phyloP scores from a whole-genome alignment of 2,329 filamentous ascomycete species.

The Macrophomina tecta region DNA sequence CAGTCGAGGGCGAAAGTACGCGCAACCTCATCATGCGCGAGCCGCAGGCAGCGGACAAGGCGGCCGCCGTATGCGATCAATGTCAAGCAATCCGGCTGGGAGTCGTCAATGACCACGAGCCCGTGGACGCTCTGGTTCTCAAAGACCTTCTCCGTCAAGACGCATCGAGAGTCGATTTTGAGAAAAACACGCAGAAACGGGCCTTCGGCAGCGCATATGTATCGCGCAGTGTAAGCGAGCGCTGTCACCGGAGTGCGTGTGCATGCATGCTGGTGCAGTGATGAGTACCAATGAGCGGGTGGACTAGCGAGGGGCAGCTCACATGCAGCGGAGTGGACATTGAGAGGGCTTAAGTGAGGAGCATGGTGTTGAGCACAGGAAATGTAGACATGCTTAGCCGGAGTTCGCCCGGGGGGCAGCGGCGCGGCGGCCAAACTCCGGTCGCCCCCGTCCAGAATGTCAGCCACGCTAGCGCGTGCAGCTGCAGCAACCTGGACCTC shows the following conservation, averaged over 20 bases:
- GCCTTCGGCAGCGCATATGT: slow-evolving; percentile 52
- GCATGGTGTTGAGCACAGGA: slow-evolving; percentile 1
- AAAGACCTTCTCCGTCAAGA: slow-evolving; percentile 61
- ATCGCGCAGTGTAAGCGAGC: slow-evolving; percentile 44
- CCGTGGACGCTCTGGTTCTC: slow-evolving; percentile 75
- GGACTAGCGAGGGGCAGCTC: slow-evolving; percentile 29
- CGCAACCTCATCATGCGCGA: slow-evolving; percentile 15
- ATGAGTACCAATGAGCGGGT: slow-evolving; percentile 15
- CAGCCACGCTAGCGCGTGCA: slow-evolving; percentile 5
- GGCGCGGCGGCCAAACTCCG: slow-evolving; percentile 1
- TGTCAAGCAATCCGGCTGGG: slow-evolving; percentile 34
- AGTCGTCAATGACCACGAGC: slow-evolving; percentile 55
- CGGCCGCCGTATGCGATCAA: slow-evolving; percentile 43
- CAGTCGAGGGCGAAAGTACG: slow-evolving; percentile 5
- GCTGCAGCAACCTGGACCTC: slow-evolving; percentile 16
- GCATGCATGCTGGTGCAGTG: slow-evolving; percentile 42
- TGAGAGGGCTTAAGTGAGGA: background rate
- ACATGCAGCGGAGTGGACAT: slow-evolving; percentile 45
- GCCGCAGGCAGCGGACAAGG: slow-evolving; percentile 55
- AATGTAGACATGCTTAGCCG: background rate
- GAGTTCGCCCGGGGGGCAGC: slow-evolving; percentile 3
- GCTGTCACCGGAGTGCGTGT: slow-evolving; percentile 54
- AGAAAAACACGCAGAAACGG: slow-evolving; percentile 49
- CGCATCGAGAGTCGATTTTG: slow-evolving; percentile 34
- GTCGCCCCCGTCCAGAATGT: background rate